Evolutionary conservation across 2,329 filamentous ascomycete species (phyloP), one percentile per base, ranked within the genome.

Genomic region (Sordariomycetes sp.): DNA sequence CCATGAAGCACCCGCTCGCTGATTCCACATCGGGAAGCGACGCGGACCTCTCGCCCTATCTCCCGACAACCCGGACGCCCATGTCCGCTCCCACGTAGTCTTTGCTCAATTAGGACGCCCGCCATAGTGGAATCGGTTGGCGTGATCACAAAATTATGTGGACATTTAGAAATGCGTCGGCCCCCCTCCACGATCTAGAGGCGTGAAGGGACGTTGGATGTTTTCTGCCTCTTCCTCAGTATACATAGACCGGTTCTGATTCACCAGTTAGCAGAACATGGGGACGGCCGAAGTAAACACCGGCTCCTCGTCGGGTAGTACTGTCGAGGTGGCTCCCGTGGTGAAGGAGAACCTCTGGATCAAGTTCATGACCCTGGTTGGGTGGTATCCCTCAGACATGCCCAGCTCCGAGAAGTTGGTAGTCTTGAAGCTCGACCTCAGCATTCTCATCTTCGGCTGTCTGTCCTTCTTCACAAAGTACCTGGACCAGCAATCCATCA

Each of bases 401-500:
- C 62, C 66, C 1, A 59, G 62, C 16, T 59, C 64, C 6, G 71
- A 73, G 59, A 73, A 72, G 61, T 56, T 59, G 4, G 62, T 73
- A 11, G 65, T 72, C 12, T 58, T 72, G 55, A 71, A 71, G 58
- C 68, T 73, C 5, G 71, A 73, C 55, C 60, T 73, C 6, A 66
- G 67, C 57, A 71, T 73, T 43, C 63, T 73, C 22, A 61, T 72
- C 8, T 73, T 71, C 60, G 71, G 71, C 0, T 73, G 71, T 25
- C 61, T 73, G 3, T 71, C 67, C 8, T 72, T 73, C 62, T 73
- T 73, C 58, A 73, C 70, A 3, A 73, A 73, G 53, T 72, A 72
- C 57, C 65, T 73, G 6, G 70, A 72, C 54, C 70, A 71, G 50
- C 67, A 69, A 24, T 69, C 69, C 2, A 63, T 71, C n/a, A 71